Evolutionary conservation across 2,329 filamentous ascomycete species (phyloP).

Genomic region (Aureobasidium mangrovei): DNA sequence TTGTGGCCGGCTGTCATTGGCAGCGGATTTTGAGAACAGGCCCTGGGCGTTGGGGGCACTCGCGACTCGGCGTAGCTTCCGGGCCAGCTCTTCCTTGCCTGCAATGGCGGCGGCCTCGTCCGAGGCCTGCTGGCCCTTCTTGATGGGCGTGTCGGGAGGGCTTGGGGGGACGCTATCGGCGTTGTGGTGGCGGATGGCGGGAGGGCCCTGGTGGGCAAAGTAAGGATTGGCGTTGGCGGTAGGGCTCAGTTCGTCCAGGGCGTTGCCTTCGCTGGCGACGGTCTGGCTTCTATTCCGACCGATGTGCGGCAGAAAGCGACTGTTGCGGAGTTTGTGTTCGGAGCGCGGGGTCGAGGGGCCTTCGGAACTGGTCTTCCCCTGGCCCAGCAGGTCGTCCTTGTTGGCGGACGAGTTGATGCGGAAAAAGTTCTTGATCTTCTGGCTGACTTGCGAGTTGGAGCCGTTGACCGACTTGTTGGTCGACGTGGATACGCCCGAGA

Average conservation of each 20-base stretch:
- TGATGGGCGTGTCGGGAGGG: constrained; percentile 72
- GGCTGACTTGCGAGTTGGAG: constrained; percentile 48
- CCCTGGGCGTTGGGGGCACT: constrained; percentile 97
- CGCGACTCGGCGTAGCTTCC: constrained; percentile 86
- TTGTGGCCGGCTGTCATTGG: constrained; percentile 57
- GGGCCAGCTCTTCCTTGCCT: constrained; percentile 86
- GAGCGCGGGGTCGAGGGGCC: constrained; percentile 42
- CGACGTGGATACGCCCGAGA: constrained; percentile 34
- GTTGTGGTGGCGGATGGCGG: constrained; percentile 87
- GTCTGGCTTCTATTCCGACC: constrained; percentile 83
- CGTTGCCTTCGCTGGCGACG: constrained; percentile 85
- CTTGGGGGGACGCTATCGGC: constrained; percentile 87
- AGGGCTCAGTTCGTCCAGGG: constrained; percentile 84
- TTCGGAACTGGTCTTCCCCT: constrained; percentile 27
- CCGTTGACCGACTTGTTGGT: constrained; percentile 40
- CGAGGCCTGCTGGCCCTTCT: constrained; percentile 60
- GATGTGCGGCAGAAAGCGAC: constrained; percentile 79
- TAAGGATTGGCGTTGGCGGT: constrained; percentile 95
- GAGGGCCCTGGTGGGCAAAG: constrained; percentile 92
- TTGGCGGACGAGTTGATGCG: constrained; percentile 48
- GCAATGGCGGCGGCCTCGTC: constrained; percentile 62
- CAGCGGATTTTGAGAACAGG: constrained; percentile 56
- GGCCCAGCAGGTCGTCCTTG: constrained; percentile 30
- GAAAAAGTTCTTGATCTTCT: constrained; percentile 62
- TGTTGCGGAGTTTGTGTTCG: constrained; percentile 67